Base-by-base conservation (phyloP, 2,329 filamentous ascomycete genomes). In the Fusarium pseudograminearum region DNA sequence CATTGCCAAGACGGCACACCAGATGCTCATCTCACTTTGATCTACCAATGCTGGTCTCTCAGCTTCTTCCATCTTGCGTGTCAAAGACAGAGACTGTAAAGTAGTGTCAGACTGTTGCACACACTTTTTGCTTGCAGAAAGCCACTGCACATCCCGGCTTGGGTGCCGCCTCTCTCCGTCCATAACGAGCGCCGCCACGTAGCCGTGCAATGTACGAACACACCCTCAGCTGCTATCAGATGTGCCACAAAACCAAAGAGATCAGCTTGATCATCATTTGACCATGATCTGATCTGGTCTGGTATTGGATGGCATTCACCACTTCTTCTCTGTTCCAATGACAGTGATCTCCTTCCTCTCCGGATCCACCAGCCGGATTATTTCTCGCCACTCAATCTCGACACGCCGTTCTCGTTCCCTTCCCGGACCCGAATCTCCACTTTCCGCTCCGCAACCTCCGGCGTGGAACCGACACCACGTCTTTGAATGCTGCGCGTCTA, bases 401-500 rank as follows among this genome's bases (percentile, higher is more conserved):
- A 74, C 44, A 40, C 42, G 45, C 38, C 47, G 36, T 50, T 40
- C 51, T 50, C 24, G 50, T 53, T 31, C 41, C 46, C 34, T 30
- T 55, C 50, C 53, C 50, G 53, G 57, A 45, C 38, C 59, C 50
- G 57, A 52, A 52, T 44, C 46, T 42, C 56, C 51, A 57, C 55
- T 33, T 52, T 61, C 62, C 44, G 60, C 50, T 58, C 65, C 57
- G 54, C 61, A 70, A 54, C 56, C 70, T 31, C 69, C 72, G 14
- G 64, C 64, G 46, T 84, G 82, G 63, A 83, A 85, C 24, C 74
- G 76, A 61, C 83, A 84, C 78, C 82, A 83, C 3, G 79, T 72
- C 22, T 69, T 61, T 53, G 76, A 75, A 65, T 84, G 83, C 41
- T 69, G 71, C 22, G 72, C 72, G 55, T 77, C 77, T 40, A 83